phyloP scores from a whole-genome alignment of 2,329 filamentous ascomycete genomes.

The Aspergillus melleus region DNA sequence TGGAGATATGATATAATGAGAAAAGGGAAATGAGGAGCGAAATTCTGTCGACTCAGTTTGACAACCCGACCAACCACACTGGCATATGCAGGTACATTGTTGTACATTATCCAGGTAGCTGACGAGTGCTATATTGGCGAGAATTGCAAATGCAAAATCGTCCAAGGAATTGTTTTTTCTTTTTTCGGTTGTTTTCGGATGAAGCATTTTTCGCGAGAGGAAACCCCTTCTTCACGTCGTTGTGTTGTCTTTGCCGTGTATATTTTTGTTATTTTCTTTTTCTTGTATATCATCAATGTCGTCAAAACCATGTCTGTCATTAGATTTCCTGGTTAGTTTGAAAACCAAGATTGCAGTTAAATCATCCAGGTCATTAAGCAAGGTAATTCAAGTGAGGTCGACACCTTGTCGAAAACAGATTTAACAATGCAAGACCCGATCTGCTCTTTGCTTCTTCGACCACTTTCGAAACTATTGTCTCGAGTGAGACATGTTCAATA shows the following conservation, averaged over 20 bases:
- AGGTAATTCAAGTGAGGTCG: conserved; percentile 22
- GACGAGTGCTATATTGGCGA: not conserved
- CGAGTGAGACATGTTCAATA: conserved; percentile 38
- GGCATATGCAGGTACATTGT: not conserved
- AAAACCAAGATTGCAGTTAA: conserved; percentile 15
- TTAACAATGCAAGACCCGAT: not conserved
- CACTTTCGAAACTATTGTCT: conserved; percentile 21
- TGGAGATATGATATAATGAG: not conserved
- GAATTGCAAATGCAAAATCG: not conserved
- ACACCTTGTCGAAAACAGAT: conserved; percentile 24
- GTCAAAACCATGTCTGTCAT: conserved; percentile 37
- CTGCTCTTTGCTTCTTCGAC: not conserved
- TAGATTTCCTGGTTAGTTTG: conserved; percentile 15
- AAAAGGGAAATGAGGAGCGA: not conserved
- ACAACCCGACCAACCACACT: not conserved
- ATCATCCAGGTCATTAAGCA: conserved; percentile 34
- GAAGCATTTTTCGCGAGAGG: not conserved
- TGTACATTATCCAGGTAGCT: not conserved
- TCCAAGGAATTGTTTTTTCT: conserved; percentile 7
- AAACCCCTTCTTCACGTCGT: not conserved
- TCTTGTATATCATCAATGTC: conserved; percentile 19
- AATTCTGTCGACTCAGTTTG: conserved; percentile 4
- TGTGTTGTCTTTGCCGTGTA: not conserved
- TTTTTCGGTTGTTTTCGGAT: not conserved
- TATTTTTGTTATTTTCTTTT: conserved; percentile 6